These are phyloP conservation scores for Prunus mume DNA, from an alignment of 306 rosid species.

Conservation along the genomic window DNA sequence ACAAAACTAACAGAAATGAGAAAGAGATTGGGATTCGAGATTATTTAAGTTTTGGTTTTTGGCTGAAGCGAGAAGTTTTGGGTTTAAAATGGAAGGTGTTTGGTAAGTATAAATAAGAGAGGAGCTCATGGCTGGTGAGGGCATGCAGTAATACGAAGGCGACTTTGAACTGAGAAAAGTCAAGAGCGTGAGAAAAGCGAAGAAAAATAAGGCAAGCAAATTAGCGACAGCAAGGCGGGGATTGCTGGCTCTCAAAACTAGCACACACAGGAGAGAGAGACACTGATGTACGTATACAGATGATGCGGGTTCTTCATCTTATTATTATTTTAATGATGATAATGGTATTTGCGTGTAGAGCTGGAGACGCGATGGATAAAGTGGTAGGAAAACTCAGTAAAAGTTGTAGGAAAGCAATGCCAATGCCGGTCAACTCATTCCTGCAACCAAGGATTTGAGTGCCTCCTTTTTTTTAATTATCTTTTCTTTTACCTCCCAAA, in stretches of 20 bases:
- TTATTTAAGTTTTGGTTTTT: background rate
- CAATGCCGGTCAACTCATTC: conserved; percentile 3
- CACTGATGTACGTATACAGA: background rate
- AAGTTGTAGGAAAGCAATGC: conserved; percentile 1
- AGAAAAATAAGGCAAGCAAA: background rate
- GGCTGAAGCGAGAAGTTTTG: background rate
- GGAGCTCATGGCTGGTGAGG: background rate
- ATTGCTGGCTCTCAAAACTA: background rate
- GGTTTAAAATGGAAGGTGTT: background rate
- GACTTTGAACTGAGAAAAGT: background rate
- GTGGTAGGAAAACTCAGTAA: background rate
- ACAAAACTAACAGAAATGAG: background rate
- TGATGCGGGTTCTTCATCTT: background rate
- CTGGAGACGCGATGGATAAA: background rate
- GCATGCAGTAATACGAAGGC: background rate
- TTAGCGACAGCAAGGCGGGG: background rate
- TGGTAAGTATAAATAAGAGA: background rate
- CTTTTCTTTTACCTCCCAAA: background rate
- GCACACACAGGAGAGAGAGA: too few species aligned
- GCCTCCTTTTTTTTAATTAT: background rate
- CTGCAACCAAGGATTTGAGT: background rate
- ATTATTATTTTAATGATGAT: too few species aligned
- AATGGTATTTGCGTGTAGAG: too few species aligned
- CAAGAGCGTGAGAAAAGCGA: background rate
- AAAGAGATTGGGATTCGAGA: background rate